Base-by-base conservation (phyloP, 2,329 filamentous ascomycete species). In the Exophiala sp. region DNA sequence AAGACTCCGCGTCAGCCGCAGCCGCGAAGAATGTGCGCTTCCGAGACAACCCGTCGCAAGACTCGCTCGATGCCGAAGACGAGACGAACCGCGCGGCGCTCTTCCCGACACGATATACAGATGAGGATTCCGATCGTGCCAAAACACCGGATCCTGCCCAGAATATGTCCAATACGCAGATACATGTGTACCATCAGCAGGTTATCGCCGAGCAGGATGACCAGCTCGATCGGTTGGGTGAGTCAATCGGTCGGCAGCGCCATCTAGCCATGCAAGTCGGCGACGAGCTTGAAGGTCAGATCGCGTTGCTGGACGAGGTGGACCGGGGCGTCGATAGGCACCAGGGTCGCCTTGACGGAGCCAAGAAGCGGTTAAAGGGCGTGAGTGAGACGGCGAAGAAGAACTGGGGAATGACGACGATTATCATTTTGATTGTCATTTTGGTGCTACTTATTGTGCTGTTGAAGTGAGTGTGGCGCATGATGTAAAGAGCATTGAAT, bases 241-340 rank as follows among this genome's bases (percentile, higher is more conserved):
- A 85, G 65, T 89, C 84, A 54, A 96, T 99, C 63, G 82, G 88
- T 3, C 83, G 94, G 36, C 94, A 97, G 75, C 80, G 95, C 46
- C 89, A 97, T 74, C 78, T 99, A 58, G 91, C 87, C 68, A 95
- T 96, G 75, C 89, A 94, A 75, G 97, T 99, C 65, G 92, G 94
- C 29, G 89, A 96, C 69, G 94, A 99, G 77, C 79, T 99, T 34
- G 94, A 97, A 65, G 87, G 85, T 63, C 94, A 99, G 66, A 88
- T 95, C 35, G 80, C 87, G 63, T 78, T 99, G 77, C 78, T 99
- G 29, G 92, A 96, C 69, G 92, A 96, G 65, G 84, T 95, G 41
- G 94, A 97, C 67, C 81, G 81, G 41, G 81, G 86, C 16, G 88
- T 91, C 6, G 91, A 96, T 69, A 77, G 91, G 54, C 91, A 97